These are phyloP conservation scores for Suillus variegatus DNA, from an alignment of 768 basidiomycete species.

Conservation along the genomic window DNA sequence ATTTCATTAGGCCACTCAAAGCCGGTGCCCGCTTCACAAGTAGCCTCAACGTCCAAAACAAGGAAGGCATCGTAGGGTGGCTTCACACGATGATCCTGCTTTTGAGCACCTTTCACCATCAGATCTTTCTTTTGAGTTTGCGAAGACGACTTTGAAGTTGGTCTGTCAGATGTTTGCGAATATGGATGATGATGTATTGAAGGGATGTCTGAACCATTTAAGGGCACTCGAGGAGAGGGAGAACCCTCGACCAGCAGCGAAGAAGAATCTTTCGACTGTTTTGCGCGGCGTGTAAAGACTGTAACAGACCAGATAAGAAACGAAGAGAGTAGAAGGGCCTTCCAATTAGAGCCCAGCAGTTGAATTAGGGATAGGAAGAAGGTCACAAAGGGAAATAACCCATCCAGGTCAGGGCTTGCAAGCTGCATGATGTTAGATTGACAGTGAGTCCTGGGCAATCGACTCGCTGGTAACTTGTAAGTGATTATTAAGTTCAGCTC, in stretches of 20 bases:
- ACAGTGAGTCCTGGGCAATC: background rate
- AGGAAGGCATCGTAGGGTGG: constrained; percentile 77
- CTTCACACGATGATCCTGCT: constrained; percentile 24
- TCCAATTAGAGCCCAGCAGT: background rate
- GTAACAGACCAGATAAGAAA: constrained; percentile 12
- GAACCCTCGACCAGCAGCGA: background rate
- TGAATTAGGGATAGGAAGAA: background rate
- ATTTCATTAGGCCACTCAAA: constrained; percentile 95
- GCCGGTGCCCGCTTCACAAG: constrained; percentile 63
- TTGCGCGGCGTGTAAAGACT: background rate
- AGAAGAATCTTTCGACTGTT: background rate
- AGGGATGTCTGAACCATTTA: constrained; percentile 17
- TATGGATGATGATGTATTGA: constrained; percentile 17
- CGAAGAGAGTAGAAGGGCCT: constrained; percentile 3
- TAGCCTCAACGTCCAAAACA: constrained; percentile 89
- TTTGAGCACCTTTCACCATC: constrained; percentile 8
- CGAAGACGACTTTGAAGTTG: constrained; percentile 4
- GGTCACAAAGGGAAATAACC: background rate
- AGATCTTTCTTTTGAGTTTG: constrained; percentile 8
- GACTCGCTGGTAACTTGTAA: background rate
- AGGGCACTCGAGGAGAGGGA: background rate
- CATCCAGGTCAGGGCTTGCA: background rate
- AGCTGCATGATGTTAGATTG: background rate
- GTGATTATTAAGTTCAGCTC: background rate
- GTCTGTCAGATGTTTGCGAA: constrained; percentile 11